Evolutionary conservation across 768 basidiomycete genomes (phyloP).

Genomic region (Trametes maxima): DNA sequence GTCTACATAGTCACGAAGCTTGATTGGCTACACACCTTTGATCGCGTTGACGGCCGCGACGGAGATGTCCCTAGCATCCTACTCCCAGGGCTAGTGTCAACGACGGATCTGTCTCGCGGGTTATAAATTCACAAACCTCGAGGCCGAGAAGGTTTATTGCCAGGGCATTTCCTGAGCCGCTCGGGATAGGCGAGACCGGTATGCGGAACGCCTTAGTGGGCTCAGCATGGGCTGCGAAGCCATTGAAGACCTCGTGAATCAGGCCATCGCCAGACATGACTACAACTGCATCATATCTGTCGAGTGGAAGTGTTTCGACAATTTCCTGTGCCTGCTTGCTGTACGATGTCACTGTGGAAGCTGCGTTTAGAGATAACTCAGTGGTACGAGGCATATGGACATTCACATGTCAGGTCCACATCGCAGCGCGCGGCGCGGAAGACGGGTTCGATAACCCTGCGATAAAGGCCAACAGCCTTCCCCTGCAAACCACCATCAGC

Average conservation of each 20-base stretch:
- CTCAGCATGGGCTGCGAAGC: slow-evolving; percentile 66
- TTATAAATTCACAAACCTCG: slow-evolving; percentile 43
- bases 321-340: slow-evolving; percentile 68
- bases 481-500: slow-evolving; percentile 46
- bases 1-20: background rate
- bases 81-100: background rate
- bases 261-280: slow-evolving; percentile 84
- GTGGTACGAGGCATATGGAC: background rate
- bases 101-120: background rate
- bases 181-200: slow-evolving; percentile 79
- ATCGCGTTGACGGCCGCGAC: slow-evolving; percentile 76
- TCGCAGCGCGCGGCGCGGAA: slow-evolving; percentile 65
- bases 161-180: slow-evolving; percentile 80
- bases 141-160: slow-evolving; percentile 75
- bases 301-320: slow-evolving; percentile 54
- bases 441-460: slow-evolving; percentile 68
- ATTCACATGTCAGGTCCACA: slow-evolving; percentile 64
- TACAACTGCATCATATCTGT: slow-evolving; percentile 68
- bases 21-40: slow-evolving; percentile 57
- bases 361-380: background rate
- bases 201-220: slow-evolving; percentile 62
- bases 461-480: slow-evolving; percentile 56
- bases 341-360: slow-evolving; percentile 60
- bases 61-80: slow-evolving; percentile 73
- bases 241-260: slow-evolving; percentile 83